These are phyloP conservation scores for Trypanosoma congolense DNA, from an alignment of 208 protist genomes.

Conservation along the genomic window DNA sequence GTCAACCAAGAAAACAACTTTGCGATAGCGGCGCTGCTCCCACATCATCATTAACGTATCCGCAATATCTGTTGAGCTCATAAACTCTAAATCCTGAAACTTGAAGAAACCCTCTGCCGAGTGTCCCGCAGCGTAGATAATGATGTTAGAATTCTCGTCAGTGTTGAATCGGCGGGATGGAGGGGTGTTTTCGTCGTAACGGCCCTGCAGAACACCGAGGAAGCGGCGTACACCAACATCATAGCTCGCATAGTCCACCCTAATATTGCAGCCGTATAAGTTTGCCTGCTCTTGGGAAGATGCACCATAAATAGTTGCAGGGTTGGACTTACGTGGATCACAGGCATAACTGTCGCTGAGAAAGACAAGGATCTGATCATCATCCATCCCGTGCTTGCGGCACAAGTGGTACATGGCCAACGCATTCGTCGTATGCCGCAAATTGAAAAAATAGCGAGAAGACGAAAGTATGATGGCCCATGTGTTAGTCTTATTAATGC, in stretches of 20 bases:
- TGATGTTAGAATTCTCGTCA: constrained; percentile 93
- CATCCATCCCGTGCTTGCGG: constrained; percentile 93
- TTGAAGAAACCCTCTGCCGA: constrained; percentile 96
- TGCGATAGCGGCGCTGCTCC: constrained; percentile 88
- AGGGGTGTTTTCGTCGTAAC: constrained; percentile 89
- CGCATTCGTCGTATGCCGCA: constrained; percentile 96
- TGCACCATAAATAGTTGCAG: constrained; percentile 59
- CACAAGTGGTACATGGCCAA: constrained; percentile 95
- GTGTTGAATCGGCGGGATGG: constrained; percentile 90
- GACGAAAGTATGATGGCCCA: constrained; percentile 95
- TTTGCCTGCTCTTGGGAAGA: constrained; percentile 31
- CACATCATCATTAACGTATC: constrained; percentile 96
- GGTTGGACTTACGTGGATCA: constrained; percentile 94
- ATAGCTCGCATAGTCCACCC: constrained; percentile 96
- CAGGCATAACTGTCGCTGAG: constrained; percentile 97
- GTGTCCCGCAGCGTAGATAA: constrained; percentile 97
- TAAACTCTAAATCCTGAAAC: constrained; percentile 94
- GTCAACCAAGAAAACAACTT: constrained; percentile 93
- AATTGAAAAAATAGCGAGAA: constrained; percentile 97
- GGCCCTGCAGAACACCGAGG: constrained; percentile 90
- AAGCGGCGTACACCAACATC: constrained; percentile 96
- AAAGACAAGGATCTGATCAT: constrained; percentile 95
- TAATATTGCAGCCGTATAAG: constrained; percentile 89
- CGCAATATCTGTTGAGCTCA: constrained; percentile 84
- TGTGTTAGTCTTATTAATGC: constrained; percentile 43